These are phyloP conservation scores for Penicillium rolfsii DNA, from an alignment of 2,329 filamentous ascomycete genomes.

Conservation along the genomic window DNA sequence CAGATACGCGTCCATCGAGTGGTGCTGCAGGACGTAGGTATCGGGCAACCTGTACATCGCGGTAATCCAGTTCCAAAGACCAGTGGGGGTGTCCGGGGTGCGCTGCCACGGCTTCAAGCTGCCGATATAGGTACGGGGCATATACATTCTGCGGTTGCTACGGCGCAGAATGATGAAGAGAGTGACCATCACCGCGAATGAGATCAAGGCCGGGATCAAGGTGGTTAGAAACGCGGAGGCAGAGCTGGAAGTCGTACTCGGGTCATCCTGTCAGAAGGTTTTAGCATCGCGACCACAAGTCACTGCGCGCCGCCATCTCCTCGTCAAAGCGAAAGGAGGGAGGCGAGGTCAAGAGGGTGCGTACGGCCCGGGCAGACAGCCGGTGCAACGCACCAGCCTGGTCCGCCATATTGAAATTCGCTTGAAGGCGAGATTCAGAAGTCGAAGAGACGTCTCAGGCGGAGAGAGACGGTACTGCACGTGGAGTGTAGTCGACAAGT, in stretches of 20 bases:
- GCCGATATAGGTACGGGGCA: slow-evolving; percentile 59
- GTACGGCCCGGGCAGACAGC: slow-evolving; percentile 20
- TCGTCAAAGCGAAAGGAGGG: not conserved
- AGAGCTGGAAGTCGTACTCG: slow-evolving; percentile 37
- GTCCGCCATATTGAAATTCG: slow-evolving; percentile 23
- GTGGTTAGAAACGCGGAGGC: slow-evolving; percentile 54
- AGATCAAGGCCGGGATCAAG: slow-evolving; percentile 51
- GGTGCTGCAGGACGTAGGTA: slow-evolving; percentile 81
- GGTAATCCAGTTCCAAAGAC: slow-evolving; percentile 68
- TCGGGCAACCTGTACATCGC: slow-evolving; percentile 71
- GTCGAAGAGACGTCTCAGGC: slow-evolving; percentile 1
- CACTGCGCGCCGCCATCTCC: not conserved
- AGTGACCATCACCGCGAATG: slow-evolving; percentile 52
- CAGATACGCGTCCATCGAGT: slow-evolving; percentile 89
- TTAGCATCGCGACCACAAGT: not conserved
- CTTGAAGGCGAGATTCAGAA: not conserved
- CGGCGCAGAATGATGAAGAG: slow-evolving; percentile 56
- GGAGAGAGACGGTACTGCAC: slow-evolving; percentile 3
- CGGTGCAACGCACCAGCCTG: slow-evolving; percentile 18
- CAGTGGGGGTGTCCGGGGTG: slow-evolving; percentile 61
- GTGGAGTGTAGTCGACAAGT: not conserved
- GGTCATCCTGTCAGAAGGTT: slow-evolving; percentile 14
- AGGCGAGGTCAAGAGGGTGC: not conserved
- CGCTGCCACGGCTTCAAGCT: slow-evolving; percentile 58
- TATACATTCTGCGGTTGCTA: slow-evolving; percentile 55